phyloP scores from a whole-genome alignment of 2,329 filamentous ascomycete species.

The Conoideocrella luteorostrata region DNA sequence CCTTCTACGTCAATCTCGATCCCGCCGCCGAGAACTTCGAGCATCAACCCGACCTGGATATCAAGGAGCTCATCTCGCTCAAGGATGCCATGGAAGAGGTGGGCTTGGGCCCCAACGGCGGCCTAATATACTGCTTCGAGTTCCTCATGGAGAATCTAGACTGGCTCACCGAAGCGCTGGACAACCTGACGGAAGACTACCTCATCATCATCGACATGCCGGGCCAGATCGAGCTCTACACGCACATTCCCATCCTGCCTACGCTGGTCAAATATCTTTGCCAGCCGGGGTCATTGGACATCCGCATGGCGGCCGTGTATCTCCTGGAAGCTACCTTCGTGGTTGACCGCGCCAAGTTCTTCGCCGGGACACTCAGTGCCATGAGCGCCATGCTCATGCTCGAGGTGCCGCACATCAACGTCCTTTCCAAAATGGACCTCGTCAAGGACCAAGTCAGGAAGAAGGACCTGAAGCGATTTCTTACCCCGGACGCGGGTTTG shows the following conservation, averaged over 20 bases:
- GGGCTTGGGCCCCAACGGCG: slow-evolving; percentile 83
- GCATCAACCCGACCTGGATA: slow-evolving; percentile 88
- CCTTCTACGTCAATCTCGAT: slow-evolving; percentile 97
- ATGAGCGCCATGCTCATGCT: slow-evolving; percentile 99
- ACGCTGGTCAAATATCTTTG: slow-evolving; percentile 76
- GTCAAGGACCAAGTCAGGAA: slow-evolving; percentile 84
- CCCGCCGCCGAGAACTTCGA: slow-evolving; percentile 90
- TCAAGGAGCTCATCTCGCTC: slow-evolving; percentile 88
- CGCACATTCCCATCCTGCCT: slow-evolving; percentile 88
- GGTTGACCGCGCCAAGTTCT: slow-evolving; percentile 94
- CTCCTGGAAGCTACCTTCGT: slow-evolving; percentile 94
- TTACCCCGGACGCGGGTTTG: slow-evolving; percentile 77
- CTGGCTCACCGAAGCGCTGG: slow-evolving; percentile 79
- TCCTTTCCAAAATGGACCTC: slow-evolving; percentile 96
- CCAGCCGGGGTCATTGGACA: slow-evolving; percentile 72
- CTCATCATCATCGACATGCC: slow-evolving; percentile 98
- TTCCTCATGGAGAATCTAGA: slow-evolving; percentile 92
- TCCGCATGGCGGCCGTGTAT: slow-evolving; percentile 89
- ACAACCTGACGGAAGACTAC: slow-evolving; percentile 86
- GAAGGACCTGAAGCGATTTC: slow-evolving; percentile 81
- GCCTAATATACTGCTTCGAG: slow-evolving; percentile 93
- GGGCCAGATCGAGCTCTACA: slow-evolving; percentile 97
- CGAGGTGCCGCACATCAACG: slow-evolving; percentile 92
- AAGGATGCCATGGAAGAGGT: slow-evolving; percentile 97
- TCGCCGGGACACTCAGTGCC: slow-evolving; percentile 87